A percentile compares a stretch with the other conserved stretches of the same genome.
Evolutionary conservation across 2,329 filamentous ascomycete species (phyloP).

Genomic region (Chrysosporium queenslandicum): DNA sequence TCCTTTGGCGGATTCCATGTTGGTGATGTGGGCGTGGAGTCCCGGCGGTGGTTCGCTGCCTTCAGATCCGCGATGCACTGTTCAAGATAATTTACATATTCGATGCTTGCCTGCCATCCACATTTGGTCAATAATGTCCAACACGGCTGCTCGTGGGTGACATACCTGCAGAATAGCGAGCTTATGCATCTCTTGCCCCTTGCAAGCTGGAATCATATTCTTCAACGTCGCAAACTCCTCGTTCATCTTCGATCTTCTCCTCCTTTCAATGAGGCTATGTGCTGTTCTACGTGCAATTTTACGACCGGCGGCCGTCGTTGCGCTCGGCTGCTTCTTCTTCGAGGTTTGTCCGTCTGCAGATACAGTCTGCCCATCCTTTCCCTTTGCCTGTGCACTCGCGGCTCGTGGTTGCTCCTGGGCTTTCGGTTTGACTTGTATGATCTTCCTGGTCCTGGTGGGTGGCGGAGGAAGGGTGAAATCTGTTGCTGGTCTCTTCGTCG

Average conservation of each 20-base stretch:
- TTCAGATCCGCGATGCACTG: constrained; percentile 77
- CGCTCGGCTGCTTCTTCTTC: constrained; percentile 67
- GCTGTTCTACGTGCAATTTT: constrained; percentile 95
- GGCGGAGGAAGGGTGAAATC: constrained; percentile 77
- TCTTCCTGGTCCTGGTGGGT: constrained; percentile 83
- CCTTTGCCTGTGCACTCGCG: constrained; percentile 22
- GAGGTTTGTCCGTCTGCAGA: constrained; percentile 24
- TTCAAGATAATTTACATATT: constrained; percentile 90
- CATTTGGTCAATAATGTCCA: not conserved
- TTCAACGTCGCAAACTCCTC: constrained; percentile 93
- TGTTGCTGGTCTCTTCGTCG: constrained; percentile 34
- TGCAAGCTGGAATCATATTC: constrained; percentile 88
- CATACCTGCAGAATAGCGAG: constrained; percentile 80
- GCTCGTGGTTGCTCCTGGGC: constrained; percentile 27
- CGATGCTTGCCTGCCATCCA: constrained; percentile 70
- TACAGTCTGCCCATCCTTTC: constrained; percentile 15
- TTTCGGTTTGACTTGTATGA: constrained; percentile 91
- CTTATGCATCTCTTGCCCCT: constrained; percentile 95
- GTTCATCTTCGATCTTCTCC: constrained; percentile 93
- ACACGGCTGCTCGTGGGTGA: not conserved
- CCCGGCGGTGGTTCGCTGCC: constrained; percentile 31
- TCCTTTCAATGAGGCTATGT: constrained; percentile 85
- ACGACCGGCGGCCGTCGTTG: constrained; percentile 65
- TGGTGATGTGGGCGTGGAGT: constrained; percentile 21
- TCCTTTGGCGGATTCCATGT: constrained; percentile 13